Conservation (phyloP, 257 asterid genomes). For the Solanum piurae region DNA sequence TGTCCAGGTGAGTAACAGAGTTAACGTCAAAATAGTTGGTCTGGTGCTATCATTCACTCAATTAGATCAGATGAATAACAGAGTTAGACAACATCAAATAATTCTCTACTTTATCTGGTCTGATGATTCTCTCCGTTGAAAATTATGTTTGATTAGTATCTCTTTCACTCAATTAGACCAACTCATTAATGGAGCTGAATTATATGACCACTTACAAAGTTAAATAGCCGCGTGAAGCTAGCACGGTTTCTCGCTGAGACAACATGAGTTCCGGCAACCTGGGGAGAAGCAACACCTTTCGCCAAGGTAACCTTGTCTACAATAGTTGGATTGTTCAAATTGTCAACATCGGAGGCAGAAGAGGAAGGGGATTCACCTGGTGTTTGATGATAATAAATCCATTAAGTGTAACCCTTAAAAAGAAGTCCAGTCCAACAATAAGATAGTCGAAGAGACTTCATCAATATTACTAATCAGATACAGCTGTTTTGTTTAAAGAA, state of each 20-base stretch:
- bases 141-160: neutral
- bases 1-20: neutral
- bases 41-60: neutral
- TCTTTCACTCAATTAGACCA: neutral
- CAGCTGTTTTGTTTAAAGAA: neutral
- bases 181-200: neutral
- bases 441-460: neutral
- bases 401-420: neutral
- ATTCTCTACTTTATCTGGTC: neutral
- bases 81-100: neutral
- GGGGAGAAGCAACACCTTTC: slow-evolving; percentile 56
- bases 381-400: slow-evolving; percentile 1
- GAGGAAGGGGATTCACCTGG: slow-evolving; percentile 99
- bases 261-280: slow-evolving; percentile 28
- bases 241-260: slow-evolving; percentile 27
- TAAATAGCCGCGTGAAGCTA: slow-evolving; percentile 23
- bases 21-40: neutral
- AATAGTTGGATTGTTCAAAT: slow-evolving; percentile 67
- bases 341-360: slow-evolving; percentile 96
- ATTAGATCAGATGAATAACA: neutral
- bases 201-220: slow-evolving; percentile 24
- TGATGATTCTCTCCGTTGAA: neutral
- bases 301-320: slow-evolving; percentile 54
- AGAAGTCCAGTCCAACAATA: neutral
- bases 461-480: neutral